These are phyloP conservation scores for Pseudocercospora musae DNA, from an alignment of 2,329 filamentous ascomycete species.

Conservation along the genomic window DNA sequence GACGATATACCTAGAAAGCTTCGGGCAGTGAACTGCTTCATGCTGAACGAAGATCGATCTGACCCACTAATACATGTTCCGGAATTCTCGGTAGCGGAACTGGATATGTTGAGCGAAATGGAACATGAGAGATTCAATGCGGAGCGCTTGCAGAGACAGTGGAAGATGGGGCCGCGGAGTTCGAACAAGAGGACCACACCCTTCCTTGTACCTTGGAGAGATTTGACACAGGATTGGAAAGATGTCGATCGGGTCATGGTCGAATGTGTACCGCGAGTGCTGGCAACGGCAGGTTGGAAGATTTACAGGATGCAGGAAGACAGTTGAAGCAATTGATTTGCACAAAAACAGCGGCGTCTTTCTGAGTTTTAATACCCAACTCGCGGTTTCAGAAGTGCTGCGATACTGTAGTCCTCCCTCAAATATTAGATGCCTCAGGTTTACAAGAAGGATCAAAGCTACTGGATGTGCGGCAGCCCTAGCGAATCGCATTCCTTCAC, in stretches of 20 bases:
- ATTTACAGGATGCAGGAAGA: constrained; percentile 34
- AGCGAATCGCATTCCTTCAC: neutral
- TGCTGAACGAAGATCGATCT: constrained; percentile 32
- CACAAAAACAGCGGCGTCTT: neutral
- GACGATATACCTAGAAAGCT: constrained; percentile 38
- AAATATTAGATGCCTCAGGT: neutral
- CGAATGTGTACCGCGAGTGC: constrained; percentile 33
- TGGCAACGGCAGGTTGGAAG: constrained; percentile 33
- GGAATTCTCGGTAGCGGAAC: constrained; percentile 30
- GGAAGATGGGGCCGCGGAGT: constrained; percentile 34
- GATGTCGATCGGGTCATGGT: constrained; percentile 39
- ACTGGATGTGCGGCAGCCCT: neutral
- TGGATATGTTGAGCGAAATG: constrained; percentile 36
- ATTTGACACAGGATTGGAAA: constrained; percentile 36
- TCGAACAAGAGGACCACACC: constrained; percentile 34
- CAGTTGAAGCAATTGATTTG: neutral
- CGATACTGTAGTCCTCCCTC: neutral
- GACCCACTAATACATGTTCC: constrained; percentile 31
- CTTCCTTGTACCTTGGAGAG: constrained; percentile 36
- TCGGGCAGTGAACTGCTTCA: constrained; percentile 35
- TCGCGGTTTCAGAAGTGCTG: neutral
- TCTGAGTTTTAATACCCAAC: neutral
- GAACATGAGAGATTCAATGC: constrained; percentile 39
- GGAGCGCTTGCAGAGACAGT: constrained; percentile 36
- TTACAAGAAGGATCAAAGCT: neutral